Percentiles rank a stretch among this genome's conserved stretches.
Conservation (phyloP, 495 filamentous ascomycete genomes). For the Ascobolus immersus region DNA sequence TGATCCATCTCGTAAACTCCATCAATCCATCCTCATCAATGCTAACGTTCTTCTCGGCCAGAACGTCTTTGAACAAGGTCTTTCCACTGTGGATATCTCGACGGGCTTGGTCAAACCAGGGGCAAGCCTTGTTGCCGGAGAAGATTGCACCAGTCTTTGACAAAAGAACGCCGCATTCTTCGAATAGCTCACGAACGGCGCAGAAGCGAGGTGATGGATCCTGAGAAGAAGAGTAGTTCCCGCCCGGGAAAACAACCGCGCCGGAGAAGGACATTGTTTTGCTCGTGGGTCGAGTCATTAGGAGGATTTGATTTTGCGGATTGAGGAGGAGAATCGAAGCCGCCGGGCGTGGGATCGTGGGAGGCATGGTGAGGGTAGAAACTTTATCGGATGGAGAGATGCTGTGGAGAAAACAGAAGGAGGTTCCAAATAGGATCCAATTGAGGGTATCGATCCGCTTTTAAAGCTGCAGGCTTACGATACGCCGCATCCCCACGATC, state of each 20-base stretch:
- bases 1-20: slow-evolving; percentile 82
- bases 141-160: slow-evolving; percentile 29
- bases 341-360: too few relatives aligned
- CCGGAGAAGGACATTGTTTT: slow-evolving; percentile 68
- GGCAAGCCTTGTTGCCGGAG: slow-evolving; percentile 28
- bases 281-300: slow-evolving; percentile 60
- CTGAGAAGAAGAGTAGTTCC: slow-evolving; percentile 47
- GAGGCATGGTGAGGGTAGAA: too few relatives aligned
- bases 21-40: slow-evolving; percentile 30
- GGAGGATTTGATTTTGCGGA: slow-evolving; percentile 57
- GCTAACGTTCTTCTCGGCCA: slow-evolving; percentile 12
- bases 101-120: slow-evolving; percentile 38
- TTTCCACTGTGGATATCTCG: slow-evolving; percentile 35
- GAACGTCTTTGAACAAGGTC: slow-evolving; percentile 29
- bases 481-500: too few relatives aligned
- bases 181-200: slow-evolving; percentile 77
- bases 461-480: too few relatives aligned
- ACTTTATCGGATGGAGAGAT: too few relatives aligned
- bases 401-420: too few relatives aligned
- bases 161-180: slow-evolving; percentile 81
- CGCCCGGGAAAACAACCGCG: slow-evolving; percentile 92
- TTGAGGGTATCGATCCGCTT: too few relatives aligned
- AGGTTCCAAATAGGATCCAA: too few relatives aligned
- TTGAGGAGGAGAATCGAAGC: slow-evolving; percentile 76
- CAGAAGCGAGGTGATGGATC: slow-evolving; percentile 41